phyloP scores from a whole-genome alignment of 768 basidiomycete genomes.

The Glaciozyma antarctica region DNA sequence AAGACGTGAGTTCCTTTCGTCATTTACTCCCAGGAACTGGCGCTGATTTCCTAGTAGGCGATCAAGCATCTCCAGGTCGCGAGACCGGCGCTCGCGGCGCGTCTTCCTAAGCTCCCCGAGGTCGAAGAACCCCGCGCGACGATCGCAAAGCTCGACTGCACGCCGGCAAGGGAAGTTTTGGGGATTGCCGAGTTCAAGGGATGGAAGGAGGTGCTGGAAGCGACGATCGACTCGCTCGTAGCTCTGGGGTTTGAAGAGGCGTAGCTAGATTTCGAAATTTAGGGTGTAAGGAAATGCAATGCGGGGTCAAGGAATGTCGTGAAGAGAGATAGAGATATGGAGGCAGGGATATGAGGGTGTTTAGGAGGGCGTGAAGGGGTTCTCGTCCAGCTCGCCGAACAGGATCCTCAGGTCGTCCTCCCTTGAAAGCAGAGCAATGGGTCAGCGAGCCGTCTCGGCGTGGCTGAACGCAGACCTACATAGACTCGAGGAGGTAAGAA shows the following conservation, averaged over 20 bases:
- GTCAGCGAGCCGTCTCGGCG: background rate
- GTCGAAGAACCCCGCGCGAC: background rate
- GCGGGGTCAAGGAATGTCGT: too few species aligned
- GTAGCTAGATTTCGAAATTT: too few species aligned
- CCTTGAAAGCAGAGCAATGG: background rate
- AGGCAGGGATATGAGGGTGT: too few species aligned
- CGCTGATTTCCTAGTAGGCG: slow-evolving; percentile 12
- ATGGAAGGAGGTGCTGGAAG: too few species aligned
- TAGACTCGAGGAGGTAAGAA: slow-evolving; percentile 9
- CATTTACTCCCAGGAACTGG: background rate
- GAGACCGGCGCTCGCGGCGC: slow-evolving; percentile 17
- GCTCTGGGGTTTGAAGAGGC: too few species aligned
- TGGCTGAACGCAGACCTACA: too few species aligned
- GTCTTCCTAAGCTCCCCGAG: slow-evolving; percentile 25
- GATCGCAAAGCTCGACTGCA: slow-evolving; percentile 26
- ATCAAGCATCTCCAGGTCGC: slow-evolving; percentile 6
- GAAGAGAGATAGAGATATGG: too few species aligned
- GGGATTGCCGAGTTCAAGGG: slow-evolving; percentile 24
- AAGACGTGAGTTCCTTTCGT: slow-evolving; percentile 13
- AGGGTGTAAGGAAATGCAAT: too few species aligned
- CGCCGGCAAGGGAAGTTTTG: slow-evolving; percentile 19
- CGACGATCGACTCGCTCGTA: too few species aligned
- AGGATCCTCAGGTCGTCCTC: slow-evolving; percentile 31
- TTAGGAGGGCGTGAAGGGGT: slow-evolving; percentile 2
- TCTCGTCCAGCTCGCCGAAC: slow-evolving; percentile 34